Evolutionary conservation across 352 stramenopile species (phyloP).

Genomic region (Pythium monospermum): DNA sequence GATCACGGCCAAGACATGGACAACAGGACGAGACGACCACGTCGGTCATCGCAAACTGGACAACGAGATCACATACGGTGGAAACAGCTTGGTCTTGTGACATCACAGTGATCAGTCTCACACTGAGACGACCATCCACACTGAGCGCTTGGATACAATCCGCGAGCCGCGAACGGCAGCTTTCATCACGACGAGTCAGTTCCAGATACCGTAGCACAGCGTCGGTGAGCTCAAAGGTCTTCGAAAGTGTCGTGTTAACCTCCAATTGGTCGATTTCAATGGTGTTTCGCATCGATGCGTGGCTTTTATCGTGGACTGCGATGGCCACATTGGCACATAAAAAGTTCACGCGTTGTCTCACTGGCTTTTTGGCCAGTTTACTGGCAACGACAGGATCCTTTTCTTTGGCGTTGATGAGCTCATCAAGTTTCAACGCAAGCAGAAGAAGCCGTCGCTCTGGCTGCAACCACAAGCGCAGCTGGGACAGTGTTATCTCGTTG

Average conservation of each 20-base stretch:
- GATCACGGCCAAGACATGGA: too few species aligned
- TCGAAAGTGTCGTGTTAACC: slow-evolving; percentile 40
- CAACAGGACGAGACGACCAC: too few species aligned
- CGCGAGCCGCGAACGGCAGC: slow-evolving; percentile 9
- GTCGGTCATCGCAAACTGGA: slow-evolving; percentile 49
- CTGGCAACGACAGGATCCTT: neutral
- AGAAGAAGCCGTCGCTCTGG: slow-evolving; percentile 38
- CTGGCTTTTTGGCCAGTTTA: slow-evolving; percentile 10
- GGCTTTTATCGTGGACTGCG: slow-evolving; percentile 12
- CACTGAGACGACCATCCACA: slow-evolving; percentile 33
- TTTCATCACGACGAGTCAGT: slow-evolving; percentile 14
- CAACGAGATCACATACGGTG: slow-evolving; percentile 7
- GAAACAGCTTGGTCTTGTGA: slow-evolving; percentile 1
- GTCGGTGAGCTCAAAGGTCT: slow-evolving; percentile 33
- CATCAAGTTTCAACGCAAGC: slow-evolving; percentile 42
- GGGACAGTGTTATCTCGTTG: slow-evolving; percentile 13
- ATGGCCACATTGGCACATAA: slow-evolving; percentile 25
- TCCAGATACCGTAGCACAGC: slow-evolving; percentile 28
- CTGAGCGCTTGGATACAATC: slow-evolving; percentile 26
- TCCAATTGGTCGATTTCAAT: slow-evolving; percentile 23
- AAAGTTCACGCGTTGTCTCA: slow-evolving; percentile 27
- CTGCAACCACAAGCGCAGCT: slow-evolving; percentile 25
- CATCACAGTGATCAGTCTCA: slow-evolving; percentile 4
- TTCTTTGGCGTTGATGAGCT: slow-evolving; percentile 28
- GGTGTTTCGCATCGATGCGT: neutral